Evolutionary conservation across 164 flowering plant genomes (phyloP), one percentile per base, ranked within the genome.

Genomic region (Chloranthus sessilifolius): DNA sequence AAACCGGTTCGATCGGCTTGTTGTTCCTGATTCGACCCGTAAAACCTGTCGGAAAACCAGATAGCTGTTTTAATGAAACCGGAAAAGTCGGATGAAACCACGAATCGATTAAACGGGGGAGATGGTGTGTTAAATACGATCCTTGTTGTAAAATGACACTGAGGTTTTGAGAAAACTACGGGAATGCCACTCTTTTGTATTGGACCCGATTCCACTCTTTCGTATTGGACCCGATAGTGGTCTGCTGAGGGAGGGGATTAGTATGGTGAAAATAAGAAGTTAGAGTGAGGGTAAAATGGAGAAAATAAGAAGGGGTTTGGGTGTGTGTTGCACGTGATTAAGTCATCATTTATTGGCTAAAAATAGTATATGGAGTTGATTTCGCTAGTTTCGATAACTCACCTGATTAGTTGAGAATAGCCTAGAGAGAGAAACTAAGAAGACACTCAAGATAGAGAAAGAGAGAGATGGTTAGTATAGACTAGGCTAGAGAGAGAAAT

Each of bases 111-210:
- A 52, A 39, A 26, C 10, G 40, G n/a, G 47, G 63, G 48, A 52
- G 41, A 37, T 17, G 57, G 62, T 43, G 65, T 56, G 59, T 64
- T 67, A 55, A 68, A 63, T 51, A 53, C 50, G 12, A 39, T 1
- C 14, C 28, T 10, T 0, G 21, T 12, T 19, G 10, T 4, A 1
- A 37, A 38, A 27, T 44, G 54, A 29, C 56, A 57, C 9, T 11
- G 19, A n/a, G n/a, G 17, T 5, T 1, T 2, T 22, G 2, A 1
- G 1, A 14, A 23, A 56, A 52, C 58, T 61, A 69, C 69, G 42
- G 24, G 23, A 16, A 11, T 33, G 47, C 66, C 73, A 64, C 53
- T 53, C 2, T 22, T 2, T n/a, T n/a, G n/a, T n/a, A n/a, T n/a
- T n/a, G n/a, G n/a, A n/a, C n/a, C n/a, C n/a, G n/a, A n/a, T n/a